Percentiles rank a stretch among this genome's conserved stretches.
phyloP scores from a whole-genome alignment of 2,329 filamentous ascomycete species.

The Metarhizium album region DNA sequence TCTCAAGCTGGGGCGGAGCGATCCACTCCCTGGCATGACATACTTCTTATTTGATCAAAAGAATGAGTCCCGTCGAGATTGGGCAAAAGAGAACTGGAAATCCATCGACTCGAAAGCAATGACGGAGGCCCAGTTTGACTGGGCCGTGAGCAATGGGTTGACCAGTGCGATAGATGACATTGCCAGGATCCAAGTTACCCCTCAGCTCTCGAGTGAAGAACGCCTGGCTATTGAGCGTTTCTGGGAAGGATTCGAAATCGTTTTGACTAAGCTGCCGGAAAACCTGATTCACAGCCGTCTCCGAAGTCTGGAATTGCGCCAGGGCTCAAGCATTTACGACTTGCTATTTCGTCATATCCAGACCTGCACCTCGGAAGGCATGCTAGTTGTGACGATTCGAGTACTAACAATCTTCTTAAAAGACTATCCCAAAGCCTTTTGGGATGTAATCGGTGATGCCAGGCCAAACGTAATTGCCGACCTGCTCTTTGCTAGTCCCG shows the following conservation, averaged over 20 bases:
- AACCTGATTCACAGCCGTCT: constrained; percentile 68
- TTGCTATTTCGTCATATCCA: constrained; percentile 46
- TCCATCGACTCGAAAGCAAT: constrained; percentile 47
- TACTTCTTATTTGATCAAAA: constrained; percentile 61
- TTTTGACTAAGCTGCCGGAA: constrained; percentile 63
- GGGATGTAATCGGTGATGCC: constrained; percentile 77
- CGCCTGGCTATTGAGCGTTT: constrained; percentile 52
- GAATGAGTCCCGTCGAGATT: constrained; percentile 44
- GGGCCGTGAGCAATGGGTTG: constrained; percentile 69
- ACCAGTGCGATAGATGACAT: constrained; percentile 54
- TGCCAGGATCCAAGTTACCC: constrained; percentile 32
- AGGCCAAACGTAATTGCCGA: constrained; percentile 75
- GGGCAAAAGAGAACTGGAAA: constrained; percentile 29
- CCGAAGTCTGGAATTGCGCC: constrained; percentile 64
- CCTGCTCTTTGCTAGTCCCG: constrained; percentile 64
- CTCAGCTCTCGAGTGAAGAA: constrained; percentile 22
- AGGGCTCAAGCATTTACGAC: constrained; percentile 52
- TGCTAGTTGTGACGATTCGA: constrained; percentile 59
- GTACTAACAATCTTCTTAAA: constrained; percentile 61
- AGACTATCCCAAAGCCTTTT: constrained; percentile 71
- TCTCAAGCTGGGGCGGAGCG: constrained; percentile 62
- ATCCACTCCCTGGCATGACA: constrained; percentile 72
- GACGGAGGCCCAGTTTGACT: constrained; percentile 69
- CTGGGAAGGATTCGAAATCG: constrained; percentile 67
- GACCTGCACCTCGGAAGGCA: constrained; percentile 37